phyloP scores from a whole-genome alignment of 2,329 filamentous ascomycete genomes.

The Cladorrhinum sp. region DNA sequence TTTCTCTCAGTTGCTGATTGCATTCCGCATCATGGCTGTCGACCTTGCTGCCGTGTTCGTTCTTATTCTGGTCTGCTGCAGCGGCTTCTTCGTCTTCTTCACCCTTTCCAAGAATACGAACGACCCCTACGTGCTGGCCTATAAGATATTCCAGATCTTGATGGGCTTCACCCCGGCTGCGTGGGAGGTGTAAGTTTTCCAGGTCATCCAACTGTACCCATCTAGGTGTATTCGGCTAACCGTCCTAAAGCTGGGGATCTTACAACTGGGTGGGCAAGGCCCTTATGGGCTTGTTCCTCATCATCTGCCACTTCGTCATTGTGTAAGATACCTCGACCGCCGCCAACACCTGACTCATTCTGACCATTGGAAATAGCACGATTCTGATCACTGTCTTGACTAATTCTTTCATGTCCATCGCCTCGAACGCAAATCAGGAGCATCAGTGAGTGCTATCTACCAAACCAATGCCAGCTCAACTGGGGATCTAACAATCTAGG shows the following conservation, averaged over 20 bases:
- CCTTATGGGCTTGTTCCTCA: slow-evolving; percentile 77
- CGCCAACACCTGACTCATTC: neutral
- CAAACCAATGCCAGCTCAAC: neutral
- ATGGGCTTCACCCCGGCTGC: slow-evolving; percentile 96
- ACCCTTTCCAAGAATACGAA: slow-evolving; percentile 73
- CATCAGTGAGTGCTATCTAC: slow-evolving; percentile 56
- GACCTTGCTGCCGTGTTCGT: slow-evolving; percentile 83
- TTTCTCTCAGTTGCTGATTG: slow-evolving; percentile 91
- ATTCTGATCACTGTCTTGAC: slow-evolving; percentile 94
- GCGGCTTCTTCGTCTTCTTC: slow-evolving; percentile 94
- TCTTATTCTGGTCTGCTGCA: slow-evolving; percentile 82
- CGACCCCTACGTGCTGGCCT: slow-evolving; percentile 73
- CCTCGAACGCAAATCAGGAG: slow-evolving; percentile 89
- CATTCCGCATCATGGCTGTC: slow-evolving; percentile 89
- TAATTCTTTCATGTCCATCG: slow-evolving; percentile 93
- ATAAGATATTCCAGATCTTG: slow-evolving; percentile 86
- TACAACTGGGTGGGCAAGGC: slow-evolving; percentile 77
- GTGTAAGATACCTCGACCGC: slow-evolving; percentile 53
- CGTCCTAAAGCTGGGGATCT: slow-evolving; percentile 52
- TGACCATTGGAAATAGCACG: slow-evolving; percentile 49
- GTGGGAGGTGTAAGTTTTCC: slow-evolving; percentile 70
- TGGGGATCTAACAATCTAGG: slow-evolving; percentile 32
- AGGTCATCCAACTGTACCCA: neutral
- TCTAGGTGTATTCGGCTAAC: neutral
- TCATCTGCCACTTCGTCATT: slow-evolving; percentile 92